Evolutionary conservation across 257 asterid genomes (phyloP).

Genomic region (Cynanchum wilfordii): DNA sequence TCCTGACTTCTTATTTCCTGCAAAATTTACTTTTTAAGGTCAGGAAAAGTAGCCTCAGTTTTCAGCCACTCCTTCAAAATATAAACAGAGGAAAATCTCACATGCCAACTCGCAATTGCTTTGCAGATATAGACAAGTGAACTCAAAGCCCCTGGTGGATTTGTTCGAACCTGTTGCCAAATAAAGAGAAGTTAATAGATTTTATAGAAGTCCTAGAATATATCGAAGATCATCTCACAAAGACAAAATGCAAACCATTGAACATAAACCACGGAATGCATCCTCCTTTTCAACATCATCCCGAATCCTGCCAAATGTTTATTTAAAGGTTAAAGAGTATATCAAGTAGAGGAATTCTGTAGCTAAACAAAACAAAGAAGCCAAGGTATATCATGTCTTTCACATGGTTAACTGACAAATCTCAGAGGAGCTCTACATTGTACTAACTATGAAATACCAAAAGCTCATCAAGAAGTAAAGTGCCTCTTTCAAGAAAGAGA

Average conservation of each 20-base stretch:
- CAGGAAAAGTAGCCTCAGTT: slow-evolving; percentile 5
- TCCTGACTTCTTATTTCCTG: slow-evolving; percentile 95
- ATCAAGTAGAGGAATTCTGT: background rate
- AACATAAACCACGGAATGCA: slow-evolving; percentile 93
- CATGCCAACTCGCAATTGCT: slow-evolving; percentile 99
- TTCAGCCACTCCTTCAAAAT: background rate
- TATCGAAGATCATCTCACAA: background rate
- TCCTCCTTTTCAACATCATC: slow-evolving; percentile 98
- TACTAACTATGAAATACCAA: background rate
- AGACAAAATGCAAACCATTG: slow-evolving; percentile 52
- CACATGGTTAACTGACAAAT: background rate
- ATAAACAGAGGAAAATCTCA: slow-evolving; percentile 25
- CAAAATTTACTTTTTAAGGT: slow-evolving; percentile 13
- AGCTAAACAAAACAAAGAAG: background rate
- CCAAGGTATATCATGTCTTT: background rate
- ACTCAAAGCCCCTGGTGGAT: slow-evolving; percentile 85
- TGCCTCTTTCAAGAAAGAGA: background rate
- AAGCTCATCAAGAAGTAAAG: background rate
- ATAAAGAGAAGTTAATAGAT: slow-evolving; percentile 12
- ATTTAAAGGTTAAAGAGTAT: background rate
- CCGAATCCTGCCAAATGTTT: slow-evolving; percentile 64
- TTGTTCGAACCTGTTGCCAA: slow-evolving; percentile 69
- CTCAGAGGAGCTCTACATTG: background rate
- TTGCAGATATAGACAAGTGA: slow-evolving; percentile 72
- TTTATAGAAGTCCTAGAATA: background rate